A percentile compares a stretch with the other conserved stretches of the same genome.
Evolutionary conservation across 495 filamentous ascomycete species (phyloP).

Genomic region (Podospora conica): DNA sequence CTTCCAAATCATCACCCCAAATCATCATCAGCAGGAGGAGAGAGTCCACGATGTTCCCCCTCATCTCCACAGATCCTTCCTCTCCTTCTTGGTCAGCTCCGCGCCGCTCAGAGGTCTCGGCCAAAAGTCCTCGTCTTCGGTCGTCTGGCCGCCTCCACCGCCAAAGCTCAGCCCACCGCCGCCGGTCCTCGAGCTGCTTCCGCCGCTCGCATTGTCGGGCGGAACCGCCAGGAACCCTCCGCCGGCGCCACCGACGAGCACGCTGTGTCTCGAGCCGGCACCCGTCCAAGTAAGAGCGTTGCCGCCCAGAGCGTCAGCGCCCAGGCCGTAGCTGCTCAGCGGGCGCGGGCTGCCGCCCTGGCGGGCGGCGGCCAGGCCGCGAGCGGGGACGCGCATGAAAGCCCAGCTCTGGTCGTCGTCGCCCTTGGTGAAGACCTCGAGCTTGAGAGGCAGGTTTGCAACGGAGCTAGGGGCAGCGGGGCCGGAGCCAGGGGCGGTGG

Average conservation of each 20-base stretch:
- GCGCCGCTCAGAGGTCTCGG: conserved; percentile 37
- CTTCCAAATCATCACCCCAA: not conserved
- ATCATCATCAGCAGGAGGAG: no score
- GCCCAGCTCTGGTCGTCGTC: conserved; percentile 79
- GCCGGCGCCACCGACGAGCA: conserved; percentile 61
- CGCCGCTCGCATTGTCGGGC: conserved; percentile 5
- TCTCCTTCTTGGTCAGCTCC: conserved; percentile 37
- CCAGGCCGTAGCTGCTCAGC: conserved; percentile 48
- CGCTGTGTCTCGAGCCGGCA: conserved; percentile 41
- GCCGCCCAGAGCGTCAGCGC: conserved; percentile 30
- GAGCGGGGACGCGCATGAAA: conserved; percentile 45
- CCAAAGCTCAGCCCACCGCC: conserved; percentile 3
- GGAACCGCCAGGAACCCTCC: conserved; percentile 81
- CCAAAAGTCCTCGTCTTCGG: conserved; percentile 33
- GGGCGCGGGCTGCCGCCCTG: conserved; percentile 28
- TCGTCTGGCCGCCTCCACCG: not conserved
- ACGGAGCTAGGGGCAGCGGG: conserved; percentile 3
- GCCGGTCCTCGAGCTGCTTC: conserved; percentile 6
- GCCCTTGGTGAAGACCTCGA: conserved; percentile 82
- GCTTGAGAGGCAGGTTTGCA: conserved; percentile 52
- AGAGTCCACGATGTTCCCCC: no score
- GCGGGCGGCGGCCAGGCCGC: not conserved
- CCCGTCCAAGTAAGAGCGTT: conserved; percentile 35
- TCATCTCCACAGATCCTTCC: conserved; percentile 41
- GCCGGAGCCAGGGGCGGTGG: conserved; percentile 16